phyloP scores from a whole-genome alignment of 2,329 filamentous ascomycete genomes.

The Penicillium fuscoglaucum region DNA sequence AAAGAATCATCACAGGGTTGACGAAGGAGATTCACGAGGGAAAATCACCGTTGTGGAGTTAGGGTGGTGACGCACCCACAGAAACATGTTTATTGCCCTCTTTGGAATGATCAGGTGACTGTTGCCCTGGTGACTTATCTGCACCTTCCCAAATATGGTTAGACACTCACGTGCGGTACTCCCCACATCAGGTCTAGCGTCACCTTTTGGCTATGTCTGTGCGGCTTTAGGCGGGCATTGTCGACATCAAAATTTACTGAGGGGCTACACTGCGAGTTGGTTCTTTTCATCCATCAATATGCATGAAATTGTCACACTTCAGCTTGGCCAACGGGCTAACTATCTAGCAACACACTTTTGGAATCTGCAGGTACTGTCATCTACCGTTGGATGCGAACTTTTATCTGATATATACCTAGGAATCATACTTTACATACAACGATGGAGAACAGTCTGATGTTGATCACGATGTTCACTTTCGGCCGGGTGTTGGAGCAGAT shows the following conservation, averaged over 20 bases:
- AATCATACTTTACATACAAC: slow-evolving; percentile 94
- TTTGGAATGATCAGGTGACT: slow-evolving; percentile 30
- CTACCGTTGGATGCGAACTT: slow-evolving; percentile 1
- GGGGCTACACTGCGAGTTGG: neutral
- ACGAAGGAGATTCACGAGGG: slow-evolving; percentile 12
- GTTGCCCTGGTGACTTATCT: slow-evolving; percentile 33
- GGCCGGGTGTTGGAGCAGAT: slow-evolving; percentile 76
- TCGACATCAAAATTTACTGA: slow-evolving; percentile 12
- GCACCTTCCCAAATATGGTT: slow-evolving; percentile 4
- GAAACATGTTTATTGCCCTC: slow-evolving; percentile 32
- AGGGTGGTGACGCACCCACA: slow-evolving; percentile 33
- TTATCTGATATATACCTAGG: slow-evolving; percentile 52
- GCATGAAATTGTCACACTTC: slow-evolving; percentile 93
- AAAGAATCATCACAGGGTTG: slow-evolving; percentile 18
- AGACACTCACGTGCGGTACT: slow-evolving; percentile 24
- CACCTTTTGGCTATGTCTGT: slow-evolving; percentile 18
- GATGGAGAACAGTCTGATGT: slow-evolving; percentile 65
- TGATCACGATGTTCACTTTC: slow-evolving; percentile 86
- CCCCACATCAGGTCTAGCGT: slow-evolving; percentile 9
- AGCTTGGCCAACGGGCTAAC: slow-evolving; percentile 90
- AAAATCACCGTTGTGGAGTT: slow-evolving; percentile 26
- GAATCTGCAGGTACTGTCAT: slow-evolving; percentile 75
- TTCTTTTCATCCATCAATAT: slow-evolving; percentile 51
- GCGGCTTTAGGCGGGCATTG: slow-evolving; percentile 9
- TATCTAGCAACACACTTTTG: slow-evolving; percentile 95